Percentiles rank a stretch among this genome's conserved stretches.
These are phyloP conservation scores for Fulvia fulva DNA, from an alignment of 2,329 filamentous ascomycete genomes.

Conservation along the genomic window DNA sequence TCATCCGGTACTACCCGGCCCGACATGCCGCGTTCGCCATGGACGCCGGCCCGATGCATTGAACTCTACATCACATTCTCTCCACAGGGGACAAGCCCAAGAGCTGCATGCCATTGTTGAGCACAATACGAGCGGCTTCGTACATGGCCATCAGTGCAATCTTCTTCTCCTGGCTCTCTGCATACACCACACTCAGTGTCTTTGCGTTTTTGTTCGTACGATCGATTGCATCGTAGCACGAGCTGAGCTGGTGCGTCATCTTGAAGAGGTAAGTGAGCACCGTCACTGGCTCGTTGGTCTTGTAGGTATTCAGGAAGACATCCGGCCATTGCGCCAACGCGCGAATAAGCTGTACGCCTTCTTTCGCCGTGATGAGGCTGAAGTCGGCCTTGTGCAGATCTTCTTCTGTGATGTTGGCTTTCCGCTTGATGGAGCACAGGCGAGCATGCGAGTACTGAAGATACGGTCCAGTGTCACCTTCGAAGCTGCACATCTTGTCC, in stretches of 20 bases:
- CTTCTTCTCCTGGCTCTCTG: constrained; percentile 64
- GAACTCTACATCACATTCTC: constrained; percentile 39
- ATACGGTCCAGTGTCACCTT: constrained; percentile 81
- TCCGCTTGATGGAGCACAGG: constrained; percentile 58
- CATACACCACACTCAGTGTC: constrained; percentile 70
- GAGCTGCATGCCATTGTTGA: constrained; percentile 78
- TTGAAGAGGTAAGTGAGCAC: constrained; percentile 74
- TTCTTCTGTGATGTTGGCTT: constrained; percentile 49
- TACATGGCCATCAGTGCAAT: constrained; percentile 73
- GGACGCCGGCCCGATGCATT: constrained; percentile 4
- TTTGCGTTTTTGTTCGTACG: constrained; percentile 32
- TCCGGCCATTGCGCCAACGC: constrained; percentile 82
- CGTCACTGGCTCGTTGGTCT: constrained; percentile 72
- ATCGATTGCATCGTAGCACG: constrained; percentile 67
- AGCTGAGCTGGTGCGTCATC: constrained; percentile 77
- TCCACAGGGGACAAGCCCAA: constrained; percentile 76
- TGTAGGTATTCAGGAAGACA: constrained; percentile 76
- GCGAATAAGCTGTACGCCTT: constrained; percentile 69
- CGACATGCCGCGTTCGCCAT: background rate
- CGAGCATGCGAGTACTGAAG: constrained; percentile 79
- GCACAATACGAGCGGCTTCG: constrained; percentile 67
- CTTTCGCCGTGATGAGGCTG: constrained; percentile 64
- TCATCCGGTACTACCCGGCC: background rate
- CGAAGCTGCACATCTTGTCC: constrained; percentile 76
- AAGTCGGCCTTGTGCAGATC: constrained; percentile 63